Conservation (phyloP, 768 basidiomycete genomes). For the Lactarius hatsudake region DNA sequence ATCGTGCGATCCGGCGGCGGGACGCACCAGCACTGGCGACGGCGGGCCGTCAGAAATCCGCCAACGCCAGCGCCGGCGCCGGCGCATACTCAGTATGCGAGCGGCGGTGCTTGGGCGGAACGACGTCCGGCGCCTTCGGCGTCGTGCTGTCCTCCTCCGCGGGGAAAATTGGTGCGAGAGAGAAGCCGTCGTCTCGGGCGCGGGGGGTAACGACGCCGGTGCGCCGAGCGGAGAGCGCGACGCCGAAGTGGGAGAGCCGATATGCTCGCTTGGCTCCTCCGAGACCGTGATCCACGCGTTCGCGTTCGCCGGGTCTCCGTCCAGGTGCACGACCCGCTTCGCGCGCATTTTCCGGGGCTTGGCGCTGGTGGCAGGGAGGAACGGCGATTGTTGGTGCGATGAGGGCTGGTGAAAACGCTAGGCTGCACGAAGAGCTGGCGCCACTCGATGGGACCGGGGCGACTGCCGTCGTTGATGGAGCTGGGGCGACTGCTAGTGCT, state of each 20-base stretch:
- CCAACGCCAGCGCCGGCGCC: conserved; percentile 1
- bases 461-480: too few relatives aligned
- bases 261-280: conserved; percentile 17
- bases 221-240: conserved; percentile 16
- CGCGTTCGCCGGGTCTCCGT: conserved; percentile 42
- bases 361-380: conserved; percentile 40
- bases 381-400: conserved; percentile 46
- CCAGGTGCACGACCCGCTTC: conserved; percentile 78
- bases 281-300: conserved; percentile 28
- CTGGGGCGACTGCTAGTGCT: background rate
- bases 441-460: background rate
- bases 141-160: conserved; percentile 11
- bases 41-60: conserved; percentile 7
- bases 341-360: conserved; percentile 53
- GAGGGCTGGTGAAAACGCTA: conserved; percentile 25
- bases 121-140: background rate
- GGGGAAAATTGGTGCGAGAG: background rate
- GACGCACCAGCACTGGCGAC: conserved; percentile 26
- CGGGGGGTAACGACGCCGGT: background rate
- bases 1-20: conserved; percentile 27
- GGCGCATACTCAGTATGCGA: too few relatives aligned
- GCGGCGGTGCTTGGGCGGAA: conserved; percentile 6
- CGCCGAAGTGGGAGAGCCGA: background rate
- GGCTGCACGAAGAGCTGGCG: too few relatives aligned
- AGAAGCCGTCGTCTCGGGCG: conserved; percentile 11